Percentiles rank a stretch among this genome's conserved stretches.
phyloP scores from a whole-genome alignment of 139 green algal genomes.

The Chlorella sp. region DNA sequence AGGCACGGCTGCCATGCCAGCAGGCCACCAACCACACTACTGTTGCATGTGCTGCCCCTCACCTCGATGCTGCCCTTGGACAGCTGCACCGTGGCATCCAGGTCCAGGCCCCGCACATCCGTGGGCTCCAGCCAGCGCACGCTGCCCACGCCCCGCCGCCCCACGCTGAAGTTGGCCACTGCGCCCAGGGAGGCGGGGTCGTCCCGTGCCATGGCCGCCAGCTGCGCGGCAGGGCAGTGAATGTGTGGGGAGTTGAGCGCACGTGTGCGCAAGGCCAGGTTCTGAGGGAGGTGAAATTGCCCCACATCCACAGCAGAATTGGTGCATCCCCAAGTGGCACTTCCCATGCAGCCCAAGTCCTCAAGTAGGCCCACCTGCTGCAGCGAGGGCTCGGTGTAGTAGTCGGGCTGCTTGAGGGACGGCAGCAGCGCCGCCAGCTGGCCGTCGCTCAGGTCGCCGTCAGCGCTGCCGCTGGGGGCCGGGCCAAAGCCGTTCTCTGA shows the following conservation, averaged over 20 bases:
- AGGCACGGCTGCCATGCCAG: too few species aligned
- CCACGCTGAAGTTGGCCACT: conserved; percentile 80
- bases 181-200: conserved; percentile 57
- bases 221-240: conserved; percentile 40
- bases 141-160: conserved; percentile 64
- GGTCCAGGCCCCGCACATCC: conserved; percentile 78
- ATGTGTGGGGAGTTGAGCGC: too few species aligned
- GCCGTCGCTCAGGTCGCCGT: conserved; percentile 34
- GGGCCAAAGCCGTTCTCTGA: conserved; percentile 11
- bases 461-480: neutral
- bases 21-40: too few species aligned
- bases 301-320: too few species aligned
- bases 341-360: too few species aligned
- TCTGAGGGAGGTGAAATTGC: too few species aligned
- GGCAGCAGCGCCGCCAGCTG: conserved; percentile 45
- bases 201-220: conserved; percentile 68
- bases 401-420: conserved; percentile 54
- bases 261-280: too few species aligned
- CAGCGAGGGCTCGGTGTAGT: conserved; percentile 67
- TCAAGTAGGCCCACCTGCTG: conserved; percentile 5
- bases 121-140: conserved; percentile 86
- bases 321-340: too few species aligned
- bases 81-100: conserved; percentile 81
- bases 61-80: conserved; percentile 50
- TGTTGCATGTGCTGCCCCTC: neutral